A percentile compares a stretch with the other conserved stretches of the same genome.
These are phyloP conservation scores for Adenanthera pavonina DNA, from an alignment of 306 rosid species.

Conservation along the genomic window DNA sequence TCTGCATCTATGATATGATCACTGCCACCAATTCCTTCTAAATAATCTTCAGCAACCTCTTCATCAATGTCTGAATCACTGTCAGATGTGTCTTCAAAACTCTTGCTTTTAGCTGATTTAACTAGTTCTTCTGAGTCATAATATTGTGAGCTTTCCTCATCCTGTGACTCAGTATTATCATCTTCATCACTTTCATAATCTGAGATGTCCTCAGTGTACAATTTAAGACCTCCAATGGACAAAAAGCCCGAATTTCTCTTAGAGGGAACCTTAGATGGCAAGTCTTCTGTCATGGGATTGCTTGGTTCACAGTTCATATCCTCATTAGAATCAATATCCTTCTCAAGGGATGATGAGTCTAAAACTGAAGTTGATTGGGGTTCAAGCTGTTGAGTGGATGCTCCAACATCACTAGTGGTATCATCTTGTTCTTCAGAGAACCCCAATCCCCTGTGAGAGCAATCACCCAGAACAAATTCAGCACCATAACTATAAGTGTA, in stretches of 20 bases:
- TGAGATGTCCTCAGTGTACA: slow-evolving; percentile 83
- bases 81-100: slow-evolving; percentile 69
- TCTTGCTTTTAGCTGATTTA: slow-evolving; percentile 62
- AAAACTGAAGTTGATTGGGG: slow-evolving; percentile 51
- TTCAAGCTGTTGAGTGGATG: slow-evolving; percentile 48
- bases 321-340: slow-evolving; percentile 52
- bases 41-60: slow-evolving; percentile 82
- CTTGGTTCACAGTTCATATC: slow-evolving; percentile 45
- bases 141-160: slow-evolving; percentile 53
- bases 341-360: slow-evolving; percentile 53
- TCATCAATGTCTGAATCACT: slow-evolving; percentile 85
- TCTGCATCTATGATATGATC: slow-evolving; percentile 67
- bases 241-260: slow-evolving; percentile 79
- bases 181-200: slow-evolving; percentile 64
- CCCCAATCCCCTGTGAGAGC: slow-evolving; percentile 80
- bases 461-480: slow-evolving; percentile 79
- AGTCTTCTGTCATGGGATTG: slow-evolving; percentile 51
- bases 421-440: slow-evolving; percentile 64
- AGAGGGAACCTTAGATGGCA: slow-evolving; percentile 41
- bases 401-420: slow-evolving; percentile 55
- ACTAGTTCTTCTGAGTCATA: slow-evolving; percentile 53
- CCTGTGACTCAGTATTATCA: slow-evolving; percentile 43
- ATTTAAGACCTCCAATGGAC: slow-evolving; percentile 81
- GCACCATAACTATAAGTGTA: slow-evolving; percentile 64
- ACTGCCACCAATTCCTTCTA: slow-evolving; percentile 90